Conservation (phyloP, 495 filamentous ascomycete species). For the Xylaria scruposa region DNA sequence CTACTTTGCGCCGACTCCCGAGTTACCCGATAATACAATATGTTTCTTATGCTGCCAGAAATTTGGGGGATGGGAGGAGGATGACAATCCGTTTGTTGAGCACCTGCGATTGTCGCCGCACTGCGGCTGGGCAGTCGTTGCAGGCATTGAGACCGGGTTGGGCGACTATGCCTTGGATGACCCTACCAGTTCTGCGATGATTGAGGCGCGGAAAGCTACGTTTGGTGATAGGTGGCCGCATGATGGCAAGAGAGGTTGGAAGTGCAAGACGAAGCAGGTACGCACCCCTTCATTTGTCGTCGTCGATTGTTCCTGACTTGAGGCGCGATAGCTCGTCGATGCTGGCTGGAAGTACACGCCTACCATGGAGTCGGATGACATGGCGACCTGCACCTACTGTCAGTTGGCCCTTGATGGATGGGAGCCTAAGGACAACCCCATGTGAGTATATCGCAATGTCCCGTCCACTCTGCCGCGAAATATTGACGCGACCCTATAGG, state of each 20-base stretch:
- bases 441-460: conserved; percentile 58
- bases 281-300: conserved; percentile 18
- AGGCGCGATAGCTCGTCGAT: conserved; percentile 73
- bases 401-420: conserved; percentile 84
- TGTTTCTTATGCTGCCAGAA: conserved; percentile 84
- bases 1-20: conserved; percentile 77
- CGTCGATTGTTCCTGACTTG: conserved; percentile 29
- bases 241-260: conserved; percentile 85
- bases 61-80: conserved; percentile 86
- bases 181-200: conserved; percentile 71
- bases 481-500: conserved; percentile 55
- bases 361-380: conserved; percentile 77
- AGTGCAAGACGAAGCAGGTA: conserved; percentile 87
- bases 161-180: conserved; percentile 72
- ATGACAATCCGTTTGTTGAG: conserved; percentile 80
- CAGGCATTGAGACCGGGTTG: conserved; percentile 68
- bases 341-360: conserved; percentile 95
- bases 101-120: conserved; percentile 80
- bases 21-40: conserved; percentile 82
- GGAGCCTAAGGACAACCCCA: conserved; percentile 89
- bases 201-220: conserved; percentile 78
- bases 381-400: conserved; percentile 89
- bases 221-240: conserved; percentile 86
- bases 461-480: conserved; percentile 14
- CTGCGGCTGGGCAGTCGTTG: conserved; percentile 89